phyloP scores from a whole-genome alignment of 2,329 filamentous ascomycete species.

The Xylaria sp. region DNA sequence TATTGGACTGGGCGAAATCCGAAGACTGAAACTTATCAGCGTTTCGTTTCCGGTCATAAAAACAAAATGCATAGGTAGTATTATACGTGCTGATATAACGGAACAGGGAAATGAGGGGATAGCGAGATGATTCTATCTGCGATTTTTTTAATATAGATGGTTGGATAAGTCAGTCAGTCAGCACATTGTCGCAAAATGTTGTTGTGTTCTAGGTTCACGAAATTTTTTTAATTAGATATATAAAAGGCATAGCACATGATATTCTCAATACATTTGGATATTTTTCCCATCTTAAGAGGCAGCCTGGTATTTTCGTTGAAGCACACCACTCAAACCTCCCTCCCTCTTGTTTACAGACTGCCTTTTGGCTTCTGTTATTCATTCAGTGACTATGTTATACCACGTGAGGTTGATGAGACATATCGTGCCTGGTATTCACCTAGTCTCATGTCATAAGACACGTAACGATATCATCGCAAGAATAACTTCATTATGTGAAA shows the following conservation, averaged over 20 bases:
- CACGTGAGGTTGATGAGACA: not conserved
- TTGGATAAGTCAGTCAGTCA: constrained; percentile 3
- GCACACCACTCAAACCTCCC: not conserved
- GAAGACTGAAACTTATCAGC: constrained; percentile 18
- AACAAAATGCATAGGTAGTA: not conserved
- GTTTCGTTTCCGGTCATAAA: constrained; percentile 5
- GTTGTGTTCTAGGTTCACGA: constrained; percentile 20
- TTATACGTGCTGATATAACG: not conserved
- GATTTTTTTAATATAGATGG: constrained; percentile 22
- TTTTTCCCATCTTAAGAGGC: constrained; percentile 1
- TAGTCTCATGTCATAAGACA: not conserved
- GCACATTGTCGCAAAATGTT: constrained; percentile 10
- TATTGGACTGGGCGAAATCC: not conserved
- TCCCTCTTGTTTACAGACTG: not conserved
- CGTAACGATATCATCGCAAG: not conserved
- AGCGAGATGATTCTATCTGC: not conserved
- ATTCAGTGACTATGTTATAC: not conserved
- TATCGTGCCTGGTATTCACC: not conserved
- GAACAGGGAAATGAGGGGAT: not conserved
- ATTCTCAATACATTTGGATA: constrained; percentile 8
- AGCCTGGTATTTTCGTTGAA: not conserved
- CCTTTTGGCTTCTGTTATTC: not conserved
- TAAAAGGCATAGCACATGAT: constrained; percentile 15
- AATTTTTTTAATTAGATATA: constrained; percentile 24
- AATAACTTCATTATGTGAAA: too few species aligned